Evolutionary conservation across 345 rosid species (phyloP), one percentile per base, ranked within the genome.

Genomic region (Conringia planisiliqua): DNA sequence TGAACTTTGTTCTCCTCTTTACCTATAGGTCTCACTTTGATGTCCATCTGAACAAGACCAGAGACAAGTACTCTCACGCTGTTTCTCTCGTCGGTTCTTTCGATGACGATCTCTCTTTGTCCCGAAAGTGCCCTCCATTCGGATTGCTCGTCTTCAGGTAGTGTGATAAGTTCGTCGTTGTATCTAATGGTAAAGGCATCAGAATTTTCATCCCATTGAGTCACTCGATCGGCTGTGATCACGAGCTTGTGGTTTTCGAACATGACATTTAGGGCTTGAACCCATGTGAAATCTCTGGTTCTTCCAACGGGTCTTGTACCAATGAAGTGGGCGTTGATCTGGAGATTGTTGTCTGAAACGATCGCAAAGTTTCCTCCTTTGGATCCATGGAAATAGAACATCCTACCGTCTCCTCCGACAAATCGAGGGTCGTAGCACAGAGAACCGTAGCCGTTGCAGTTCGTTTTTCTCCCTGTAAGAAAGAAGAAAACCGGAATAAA

Each of bases 371-470:
- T 93, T 66, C 95, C 95, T 27, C 89, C 97, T 52, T 81, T 86
- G 22, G 84, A 81, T 73, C 98, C 98, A 46, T 90, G 98, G 87
- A 93, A 90, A 73, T 90, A 93, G 80, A 93, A 90, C 95, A 93
- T 89, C 17, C 82, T 85, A 5, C 97, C 98, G 17, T 90, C 98
- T 12, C 98, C 97, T 14, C 97, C 97, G 0, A 93, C 82, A 67
- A 93, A 90, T 35, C 95, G 73, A 7, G 95, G 98, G 57, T 90
- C 98, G 55, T 89, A 89, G 63, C 98, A 93, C 6, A 93, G 84
- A 7, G 95, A 89, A 46, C 98, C 98, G 67, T 72, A 90, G 30
- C 98, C 97, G 9, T 79, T 71, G 64, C 97, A 93, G 70, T 85
- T 83, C 1, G 98, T 75, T 74, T 74, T 87, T 56, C 98, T 89